Conservation (phyloP, 2,329 filamentous ascomycete genomes). For the Ophiostoma sp. region DNA sequence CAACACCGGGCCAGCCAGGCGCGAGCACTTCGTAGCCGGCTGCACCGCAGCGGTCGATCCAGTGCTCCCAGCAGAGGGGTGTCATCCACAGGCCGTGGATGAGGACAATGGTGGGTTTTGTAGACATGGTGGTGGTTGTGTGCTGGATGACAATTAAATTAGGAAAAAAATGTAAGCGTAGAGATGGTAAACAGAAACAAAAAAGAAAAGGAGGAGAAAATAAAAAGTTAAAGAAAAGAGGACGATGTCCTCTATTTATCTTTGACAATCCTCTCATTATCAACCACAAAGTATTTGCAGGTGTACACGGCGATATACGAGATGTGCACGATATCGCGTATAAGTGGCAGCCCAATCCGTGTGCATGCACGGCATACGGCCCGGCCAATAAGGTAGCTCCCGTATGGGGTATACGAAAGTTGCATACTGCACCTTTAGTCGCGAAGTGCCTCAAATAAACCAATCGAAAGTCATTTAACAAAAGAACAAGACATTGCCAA, state of each 20-base stretch:
- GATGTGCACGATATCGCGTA: not conserved
- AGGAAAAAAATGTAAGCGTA: no score
- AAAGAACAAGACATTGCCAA: no score
- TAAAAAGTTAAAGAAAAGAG: not conserved
- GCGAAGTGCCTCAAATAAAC: no score
- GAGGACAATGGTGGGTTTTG: not conserved
- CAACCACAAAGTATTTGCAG: no score
- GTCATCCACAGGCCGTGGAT: constrained; percentile 12
- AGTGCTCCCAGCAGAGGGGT: constrained; percentile 11
- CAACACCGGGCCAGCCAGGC: not conserved
- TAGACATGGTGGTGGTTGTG: not conserved
- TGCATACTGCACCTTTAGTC: not conserved
- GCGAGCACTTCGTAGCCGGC: not conserved
- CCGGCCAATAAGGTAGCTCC: not conserved
- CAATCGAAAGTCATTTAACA: no score
- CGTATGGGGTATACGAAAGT: not conserved
- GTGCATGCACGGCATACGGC: not conserved
- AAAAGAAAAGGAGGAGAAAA: not conserved
- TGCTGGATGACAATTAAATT: not conserved
- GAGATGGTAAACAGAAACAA: not conserved
- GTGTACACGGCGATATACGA: not conserved
- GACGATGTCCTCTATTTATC: not conserved
- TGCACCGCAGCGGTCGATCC: not conserved
- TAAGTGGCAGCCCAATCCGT: not conserved
- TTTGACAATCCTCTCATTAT: not conserved